phyloP scores from a whole-genome alignment of 2,329 filamentous ascomycete genomes.

The Penicillium sp. region DNA sequence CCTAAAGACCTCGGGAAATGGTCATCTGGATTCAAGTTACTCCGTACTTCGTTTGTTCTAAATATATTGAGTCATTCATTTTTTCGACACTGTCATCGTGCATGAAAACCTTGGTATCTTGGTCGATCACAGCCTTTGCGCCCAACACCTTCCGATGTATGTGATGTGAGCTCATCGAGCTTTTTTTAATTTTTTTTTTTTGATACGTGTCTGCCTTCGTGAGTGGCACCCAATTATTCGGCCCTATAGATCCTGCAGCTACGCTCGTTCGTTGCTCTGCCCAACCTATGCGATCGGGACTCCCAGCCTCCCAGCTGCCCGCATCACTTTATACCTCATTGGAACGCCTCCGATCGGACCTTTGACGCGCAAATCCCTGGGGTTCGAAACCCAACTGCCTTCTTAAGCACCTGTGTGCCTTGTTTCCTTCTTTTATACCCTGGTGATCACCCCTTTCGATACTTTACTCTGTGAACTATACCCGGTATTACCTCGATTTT shows the following conservation, averaged over 20 bases:
- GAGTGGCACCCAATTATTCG: conserved; percentile 22
- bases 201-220: conserved; percentile 23
- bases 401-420: conserved; percentile 1
- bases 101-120: conserved; percentile 23
- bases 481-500: not conserved
- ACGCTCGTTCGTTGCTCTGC: conserved; percentile 23
- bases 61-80: not conserved
- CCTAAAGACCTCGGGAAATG: not conserved
- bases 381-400: conserved; percentile 4
- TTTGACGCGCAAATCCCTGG: conserved; percentile 14
- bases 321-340: conserved; percentile 13
- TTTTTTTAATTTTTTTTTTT: not conserved
- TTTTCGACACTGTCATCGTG: conserved; percentile 3
- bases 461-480: conserved; percentile 9
- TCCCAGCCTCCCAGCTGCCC: conserved; percentile 18
- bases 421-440: conserved; percentile 3
- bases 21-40: not conserved
- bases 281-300: conserved; percentile 24
- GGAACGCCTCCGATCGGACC: conserved; percentile 14
- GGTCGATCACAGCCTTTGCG: conserved; percentile 20
- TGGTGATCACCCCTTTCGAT: not conserved
- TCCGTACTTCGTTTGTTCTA: not conserved
- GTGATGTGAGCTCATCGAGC: conserved; percentile 16
- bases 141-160: conserved; percentile 14
- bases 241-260: conserved; percentile 12